Percentiles rank a stretch among this genome's conserved stretches.
Conservation (phyloP, 345 rosid genomes). For the Luvunga scandens region DNA sequence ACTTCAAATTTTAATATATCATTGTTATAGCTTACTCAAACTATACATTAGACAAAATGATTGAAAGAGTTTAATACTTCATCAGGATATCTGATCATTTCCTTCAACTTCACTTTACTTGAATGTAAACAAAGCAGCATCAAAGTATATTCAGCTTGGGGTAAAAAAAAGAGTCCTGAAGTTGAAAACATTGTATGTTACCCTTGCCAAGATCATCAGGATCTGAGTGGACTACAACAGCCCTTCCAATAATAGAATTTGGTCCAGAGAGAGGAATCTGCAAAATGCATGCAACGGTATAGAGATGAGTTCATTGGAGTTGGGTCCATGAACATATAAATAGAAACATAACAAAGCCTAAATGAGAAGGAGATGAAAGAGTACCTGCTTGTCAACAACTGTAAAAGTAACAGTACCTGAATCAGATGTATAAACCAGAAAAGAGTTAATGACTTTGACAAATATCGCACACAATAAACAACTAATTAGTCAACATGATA, state of each 20-base stretch:
- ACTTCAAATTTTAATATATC: neutral
- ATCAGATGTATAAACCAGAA: slow-evolving; percentile 12
- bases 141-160: neutral
- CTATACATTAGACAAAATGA: neutral
- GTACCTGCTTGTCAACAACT: slow-evolving; percentile 59
- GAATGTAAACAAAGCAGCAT: neutral
- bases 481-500: neutral
- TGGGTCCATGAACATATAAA: neutral
- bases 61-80: neutral
- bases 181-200: neutral
- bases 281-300: slow-evolving; percentile 1
- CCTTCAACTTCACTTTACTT: neutral
- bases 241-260: slow-evolving; percentile 80
- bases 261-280: slow-evolving; percentile 86
- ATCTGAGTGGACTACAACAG: slow-evolving; percentile 87
- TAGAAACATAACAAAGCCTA: neutral
- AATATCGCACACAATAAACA: neutral
- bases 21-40: neutral
- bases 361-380: neutral
- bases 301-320: neutral
- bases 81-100: neutral
- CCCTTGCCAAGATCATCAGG: slow-evolving; percentile 86
- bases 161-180: neutral
- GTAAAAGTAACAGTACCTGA: slow-evolving; percentile 72
- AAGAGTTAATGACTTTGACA: neutral